These are phyloP conservation scores for Xylaria sp. DNA, from an alignment of 2,329 filamentous ascomycete species.

Conservation along the genomic window DNA sequence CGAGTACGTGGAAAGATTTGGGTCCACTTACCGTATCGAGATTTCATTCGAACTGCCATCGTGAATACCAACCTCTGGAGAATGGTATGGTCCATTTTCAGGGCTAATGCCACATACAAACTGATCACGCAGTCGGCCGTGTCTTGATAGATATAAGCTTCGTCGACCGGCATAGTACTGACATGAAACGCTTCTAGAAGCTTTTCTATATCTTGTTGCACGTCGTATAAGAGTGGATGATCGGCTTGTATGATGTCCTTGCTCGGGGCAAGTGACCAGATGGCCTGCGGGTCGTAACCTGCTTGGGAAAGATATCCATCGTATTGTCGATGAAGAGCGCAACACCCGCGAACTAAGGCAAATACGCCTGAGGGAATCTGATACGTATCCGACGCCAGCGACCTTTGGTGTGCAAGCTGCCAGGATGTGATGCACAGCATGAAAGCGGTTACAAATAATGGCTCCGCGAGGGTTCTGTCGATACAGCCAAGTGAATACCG, in stretches of 20 bases:
- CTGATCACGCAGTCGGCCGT: conserved; percentile 28
- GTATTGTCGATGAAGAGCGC: conserved; percentile 30
- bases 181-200: conserved; percentile 28
- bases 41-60: conserved; percentile 29
- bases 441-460: conserved; percentile 32
- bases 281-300: conserved; percentile 23
- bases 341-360: conserved; percentile 32
- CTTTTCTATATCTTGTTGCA: conserved; percentile 28
- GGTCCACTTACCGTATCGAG: conserved; percentile 30
- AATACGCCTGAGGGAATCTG: conserved; percentile 28
- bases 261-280: conserved; percentile 18
- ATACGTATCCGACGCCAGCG: conserved; percentile 22
- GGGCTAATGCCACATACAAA: conserved; percentile 20
- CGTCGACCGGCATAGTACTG: conserved; percentile 23
- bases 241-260: conserved; percentile 3
- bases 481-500: conserved; percentile 27
- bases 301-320: conserved; percentile 26
- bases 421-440: conserved; percentile 34
- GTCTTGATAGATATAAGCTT: conserved; percentile 21
- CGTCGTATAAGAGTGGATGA: conserved; percentile 22
- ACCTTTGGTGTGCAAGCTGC: conserved; percentile 26
- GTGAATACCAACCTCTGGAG: conserved; percentile 32
- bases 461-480: conserved; percentile 19
- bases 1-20: neutral
- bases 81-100: conserved; percentile 14